phyloP scores from a whole-genome alignment of 805 yeast species.

The Barnettozyma wickerhamii region DNA sequence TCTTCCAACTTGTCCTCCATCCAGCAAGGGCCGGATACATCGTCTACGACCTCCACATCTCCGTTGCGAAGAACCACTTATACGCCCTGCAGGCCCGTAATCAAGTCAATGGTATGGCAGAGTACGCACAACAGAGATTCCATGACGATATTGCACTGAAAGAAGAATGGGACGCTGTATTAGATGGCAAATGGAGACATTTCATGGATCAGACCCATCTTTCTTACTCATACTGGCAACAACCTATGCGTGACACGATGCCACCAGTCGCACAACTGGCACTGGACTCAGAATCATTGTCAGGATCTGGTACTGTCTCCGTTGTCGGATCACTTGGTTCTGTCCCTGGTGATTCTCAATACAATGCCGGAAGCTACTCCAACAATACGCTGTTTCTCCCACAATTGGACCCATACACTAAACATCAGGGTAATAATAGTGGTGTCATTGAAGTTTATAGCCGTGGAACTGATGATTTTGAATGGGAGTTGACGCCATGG shows the following conservation, averaged over 20 bases:
- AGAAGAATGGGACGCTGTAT: neutral
- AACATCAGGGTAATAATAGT: constrained; percentile 1
- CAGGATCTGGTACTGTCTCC: constrained; percentile 10
- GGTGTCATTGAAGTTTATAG: constrained; percentile 11
- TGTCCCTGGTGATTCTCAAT: constrained; percentile 10
- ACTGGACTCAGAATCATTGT: constrained; percentile 6
- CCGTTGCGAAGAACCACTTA: constrained; percentile 8
- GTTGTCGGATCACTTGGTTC: constrained; percentile 8
- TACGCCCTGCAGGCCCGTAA: constrained; percentile 9
- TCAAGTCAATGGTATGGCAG: constrained; percentile 10
- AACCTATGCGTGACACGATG: constrained; percentile 12
- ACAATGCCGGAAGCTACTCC: constrained; percentile 8
- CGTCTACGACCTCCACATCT: constrained; percentile 10
- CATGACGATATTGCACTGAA: constrained; percentile 4
- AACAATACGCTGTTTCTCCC: constrained; percentile 12
- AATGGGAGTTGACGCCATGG: constrained; percentile 11
- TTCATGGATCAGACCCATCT: constrained; percentile 14
- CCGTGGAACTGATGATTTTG: constrained; percentile 11
- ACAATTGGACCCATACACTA: constrained; percentile 6
- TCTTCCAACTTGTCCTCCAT: constrained; percentile 10
- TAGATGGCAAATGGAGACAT: constrained; percentile 13
- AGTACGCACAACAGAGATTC: constrained; percentile 6
- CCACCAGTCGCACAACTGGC: constrained; percentile 6
- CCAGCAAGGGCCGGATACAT: constrained; percentile 12
- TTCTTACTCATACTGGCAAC: constrained; percentile 13